phyloP scores from a whole-genome alignment of 2,329 filamentous ascomycete species.

The Fusarium sp. region DNA sequence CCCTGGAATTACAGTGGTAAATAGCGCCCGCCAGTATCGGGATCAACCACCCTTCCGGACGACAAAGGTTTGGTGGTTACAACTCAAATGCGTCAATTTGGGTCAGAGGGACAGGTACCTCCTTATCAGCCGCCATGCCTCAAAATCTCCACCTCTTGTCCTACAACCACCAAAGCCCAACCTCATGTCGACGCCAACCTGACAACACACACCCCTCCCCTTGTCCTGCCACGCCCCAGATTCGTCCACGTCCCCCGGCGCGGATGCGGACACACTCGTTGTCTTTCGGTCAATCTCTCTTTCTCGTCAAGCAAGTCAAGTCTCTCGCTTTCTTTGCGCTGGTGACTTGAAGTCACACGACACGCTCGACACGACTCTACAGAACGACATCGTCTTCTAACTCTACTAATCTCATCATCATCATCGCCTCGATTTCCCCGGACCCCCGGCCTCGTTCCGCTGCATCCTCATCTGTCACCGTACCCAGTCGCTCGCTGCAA shows the following conservation, averaged over 20 bases:
- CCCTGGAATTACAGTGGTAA: constrained; percentile 41
- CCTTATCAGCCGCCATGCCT: constrained; percentile 13
- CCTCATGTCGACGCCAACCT: constrained; percentile 33
- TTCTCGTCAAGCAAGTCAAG: constrained; percentile 30
- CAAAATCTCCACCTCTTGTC: constrained; percentile 36
- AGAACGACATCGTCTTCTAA: constrained; percentile 29
- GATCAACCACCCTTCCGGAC: constrained; percentile 34
- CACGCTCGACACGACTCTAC: constrained; percentile 17
- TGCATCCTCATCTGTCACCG: constrained; percentile 36
- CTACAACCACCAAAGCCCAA: constrained; percentile 41
- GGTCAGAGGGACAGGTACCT: background rate
- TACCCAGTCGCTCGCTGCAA: constrained; percentile 38
- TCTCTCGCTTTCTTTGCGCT: constrained; percentile 45
- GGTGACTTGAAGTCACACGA: constrained; percentile 35
- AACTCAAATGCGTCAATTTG: rapidly evolving
- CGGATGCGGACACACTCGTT: constrained; percentile 45
- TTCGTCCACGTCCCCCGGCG: constrained; percentile 46
- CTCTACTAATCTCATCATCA: constrained; percentile 17
- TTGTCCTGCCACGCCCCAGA: constrained; percentile 45
- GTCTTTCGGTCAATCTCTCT: constrained; percentile 42
- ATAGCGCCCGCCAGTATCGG: constrained; percentile 29
- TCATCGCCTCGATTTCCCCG: constrained; percentile 22
- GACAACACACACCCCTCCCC: constrained; percentile 43
- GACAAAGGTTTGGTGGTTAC: constrained; percentile 28
- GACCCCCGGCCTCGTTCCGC: constrained; percentile 8